Base-by-base conservation (phyloP, 352 stramenopile genomes). In the Globisporangium megalacanthum region DNA sequence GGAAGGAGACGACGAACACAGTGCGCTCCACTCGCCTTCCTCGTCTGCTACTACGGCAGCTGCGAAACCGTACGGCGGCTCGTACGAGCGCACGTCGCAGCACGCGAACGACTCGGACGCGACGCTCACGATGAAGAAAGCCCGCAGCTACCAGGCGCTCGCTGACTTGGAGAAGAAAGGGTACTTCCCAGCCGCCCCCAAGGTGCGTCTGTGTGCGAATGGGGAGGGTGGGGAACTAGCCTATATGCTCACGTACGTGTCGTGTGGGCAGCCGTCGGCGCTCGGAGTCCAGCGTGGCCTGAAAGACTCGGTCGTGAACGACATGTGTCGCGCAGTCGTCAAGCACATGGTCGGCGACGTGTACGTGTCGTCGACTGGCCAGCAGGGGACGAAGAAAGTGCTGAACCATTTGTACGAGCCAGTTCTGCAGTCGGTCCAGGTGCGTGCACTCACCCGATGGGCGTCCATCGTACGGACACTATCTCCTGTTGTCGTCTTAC, bases 331-430 rank as follows among this genome's bases (percentile, higher is more conserved):
- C 41, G 84, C 84, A 0, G 84, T 94, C 0, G 84, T 89, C 47
- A 94, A 94, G 69, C 84, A 94, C 67, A 94, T 94, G 82, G 84
- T 94, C 31, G 84, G 84, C 29, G 84, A 94, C 56, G 77, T 91
- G 56, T 93, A 93, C 50, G 83, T 92, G 51, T 81, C 79, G 42
- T 82, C 79, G 0, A 86, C 79, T 0, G 75, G 71, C 0, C 81
- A 80, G 3, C 74, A 86, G 29, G 82, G 82, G 20, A 69, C 76
- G 36, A 86, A 85, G 44, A 89, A 89, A 62, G 84, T 92, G 54
- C 63, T 92, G 35, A 94, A 94, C 52, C 84, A 94, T 56, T 56
- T 94, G 51, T 94, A 94, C 65, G 81, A 89, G 41, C 84, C 84
- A 2, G 84, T 94, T n/a, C 75, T 94, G 36, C 73, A 88, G 54